Base-by-base conservation (phyloP, 164 flowering plant species). In the Paratinospora sagittata region DNA sequence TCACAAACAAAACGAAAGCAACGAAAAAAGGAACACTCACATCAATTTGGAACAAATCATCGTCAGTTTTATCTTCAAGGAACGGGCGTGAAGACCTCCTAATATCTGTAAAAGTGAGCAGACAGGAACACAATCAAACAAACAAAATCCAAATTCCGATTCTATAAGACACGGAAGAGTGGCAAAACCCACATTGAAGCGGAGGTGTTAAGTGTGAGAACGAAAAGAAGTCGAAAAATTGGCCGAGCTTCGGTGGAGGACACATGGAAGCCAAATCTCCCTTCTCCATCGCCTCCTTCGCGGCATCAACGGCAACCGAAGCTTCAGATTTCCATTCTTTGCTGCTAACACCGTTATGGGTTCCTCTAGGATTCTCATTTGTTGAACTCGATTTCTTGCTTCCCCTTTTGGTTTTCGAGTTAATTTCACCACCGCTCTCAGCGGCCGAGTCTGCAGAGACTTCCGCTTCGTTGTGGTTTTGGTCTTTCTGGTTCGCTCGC, bases 211-310 rank as follows among this genome's bases (percentile, higher is more conserved):
- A 88, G 67, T 93, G 87, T 26, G 96, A 84, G 77, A 87, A 81
- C 19, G 96, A 89, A 88, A 93, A 93, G 90, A 93, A 93, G 61
- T 91, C 93, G 72, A 91, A 93, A 75, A 93, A 93, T 72, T 88
- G 90, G 34, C 90, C 93, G 3, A 93, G 88, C 75, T 84, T 82
- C 33, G 89, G 90, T 14, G 97, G 95, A 3, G 95, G 97, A 70
- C 76, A 88, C 86, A 89, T 83, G 49, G 86, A 74, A n/a, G 79
- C 78, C 6, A 75, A 72, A 27, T 82, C 89, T 7, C 79, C 89
- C 49, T 78, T 79, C 70, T 84, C 90, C 63, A 65, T 62, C 4
- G 67, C 74, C 21, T 70, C 82, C 58, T 72, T 72, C 24, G 58
- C 70, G 3, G 34, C 71, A 12, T 70, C 78, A 9, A 58, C 76